A percentile compares a stretch with the other conserved stretches of the same genome.
Evolutionary conservation across 1,284 basidiomycete species (phyloP).

Genomic region (Ganoderma resinaceum): DNA sequence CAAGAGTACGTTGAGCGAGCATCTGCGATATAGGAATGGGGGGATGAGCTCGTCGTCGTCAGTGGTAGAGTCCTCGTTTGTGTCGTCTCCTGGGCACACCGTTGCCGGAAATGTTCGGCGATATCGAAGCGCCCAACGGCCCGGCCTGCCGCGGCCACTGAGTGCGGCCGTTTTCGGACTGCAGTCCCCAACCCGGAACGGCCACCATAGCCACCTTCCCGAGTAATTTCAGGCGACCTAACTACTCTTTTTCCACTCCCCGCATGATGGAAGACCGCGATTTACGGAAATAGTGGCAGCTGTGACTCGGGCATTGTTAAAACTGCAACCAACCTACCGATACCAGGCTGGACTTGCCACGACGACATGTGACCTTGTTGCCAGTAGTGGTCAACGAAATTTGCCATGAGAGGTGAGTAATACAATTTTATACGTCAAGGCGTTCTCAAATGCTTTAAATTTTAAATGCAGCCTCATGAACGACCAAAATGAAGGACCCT

Average conservation of each 20-base stretch:
- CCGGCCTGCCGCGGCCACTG: background rate
- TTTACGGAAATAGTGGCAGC: too few relatives aligned
- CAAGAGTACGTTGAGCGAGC: slow-evolving; percentile 58
- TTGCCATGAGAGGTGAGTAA: background rate
- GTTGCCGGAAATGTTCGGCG: background rate
- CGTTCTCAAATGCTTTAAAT: too few relatives aligned
- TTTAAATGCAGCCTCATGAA: too few relatives aligned
- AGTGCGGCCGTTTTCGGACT: background rate
- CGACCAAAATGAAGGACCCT: too few relatives aligned
- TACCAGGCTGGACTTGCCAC: too few relatives aligned
- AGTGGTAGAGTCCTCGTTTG: slow-evolving; percentile 2
- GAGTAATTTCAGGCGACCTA: too few relatives aligned
- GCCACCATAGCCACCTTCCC: background rate
- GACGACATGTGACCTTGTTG: background rate
- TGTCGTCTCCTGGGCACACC: slow-evolving; percentile 5
- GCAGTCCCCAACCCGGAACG: background rate
- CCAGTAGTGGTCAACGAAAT: background rate
- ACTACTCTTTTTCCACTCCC: background rate
- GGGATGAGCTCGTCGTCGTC: slow-evolving; percentile 15
- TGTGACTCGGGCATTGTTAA: too few relatives aligned
- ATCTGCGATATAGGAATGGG: slow-evolving; percentile 37
- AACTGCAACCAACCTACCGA: background rate
- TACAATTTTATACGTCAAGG: background rate
- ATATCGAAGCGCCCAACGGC: background rate
- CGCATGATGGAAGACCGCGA: too few relatives aligned